A percentile compares a stretch with the other conserved stretches of the same genome.
Evolutionary conservation across 805 yeast species (phyloP).

Genomic region (Cyberlindnera misumaiensis): DNA sequence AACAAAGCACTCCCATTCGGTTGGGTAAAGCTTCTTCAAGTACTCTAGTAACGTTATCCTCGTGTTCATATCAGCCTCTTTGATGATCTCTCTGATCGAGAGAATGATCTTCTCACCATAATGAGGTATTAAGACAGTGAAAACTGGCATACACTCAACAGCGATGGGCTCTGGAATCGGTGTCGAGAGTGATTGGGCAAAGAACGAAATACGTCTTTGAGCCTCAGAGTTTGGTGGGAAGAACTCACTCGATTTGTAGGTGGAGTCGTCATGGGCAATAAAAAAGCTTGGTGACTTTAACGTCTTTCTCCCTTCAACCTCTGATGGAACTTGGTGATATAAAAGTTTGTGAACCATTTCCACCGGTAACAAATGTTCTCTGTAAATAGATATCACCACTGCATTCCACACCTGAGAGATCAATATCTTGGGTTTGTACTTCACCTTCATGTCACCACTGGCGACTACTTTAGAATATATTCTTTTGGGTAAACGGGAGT

Average conservation of each 20-base stretch:
- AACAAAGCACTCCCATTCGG: constrained; percentile 80
- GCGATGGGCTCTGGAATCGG: constrained; percentile 72
- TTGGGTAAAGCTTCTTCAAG: constrained; percentile 60
- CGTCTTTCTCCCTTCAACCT: constrained; percentile 29
- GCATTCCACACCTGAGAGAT: constrained; percentile 80
- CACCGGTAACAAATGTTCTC: constrained; percentile 69
- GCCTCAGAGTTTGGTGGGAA: constrained; percentile 68
- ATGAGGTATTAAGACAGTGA: constrained; percentile 84
- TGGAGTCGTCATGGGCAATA: constrained; percentile 75
- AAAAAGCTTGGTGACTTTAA: constrained; percentile 73
- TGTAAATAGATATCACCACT: constrained; percentile 71
- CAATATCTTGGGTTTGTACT: constrained; percentile 42
- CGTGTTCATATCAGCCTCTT: constrained; percentile 52
- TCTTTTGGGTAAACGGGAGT: constrained; percentile 68
- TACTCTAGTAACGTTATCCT: constrained; percentile 82
- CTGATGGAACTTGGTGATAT: constrained; percentile 33
- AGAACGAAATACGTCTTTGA: constrained; percentile 73
- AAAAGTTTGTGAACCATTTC: constrained; percentile 65
- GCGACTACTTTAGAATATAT: constrained; percentile 62
- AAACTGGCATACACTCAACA: constrained; percentile 67
- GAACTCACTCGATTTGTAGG: constrained; percentile 51
- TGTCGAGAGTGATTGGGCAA: constrained; percentile 84
- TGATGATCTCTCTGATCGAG: constrained; percentile 69
- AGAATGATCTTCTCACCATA: constrained; percentile 76
- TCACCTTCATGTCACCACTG: constrained; percentile 30